Percentiles rank a stretch among this genome's conserved stretches.
Evolutionary conservation across 495 filamentous ascomycete genomes (phyloP).

Genomic region (Hypoxylon fuscum): DNA sequence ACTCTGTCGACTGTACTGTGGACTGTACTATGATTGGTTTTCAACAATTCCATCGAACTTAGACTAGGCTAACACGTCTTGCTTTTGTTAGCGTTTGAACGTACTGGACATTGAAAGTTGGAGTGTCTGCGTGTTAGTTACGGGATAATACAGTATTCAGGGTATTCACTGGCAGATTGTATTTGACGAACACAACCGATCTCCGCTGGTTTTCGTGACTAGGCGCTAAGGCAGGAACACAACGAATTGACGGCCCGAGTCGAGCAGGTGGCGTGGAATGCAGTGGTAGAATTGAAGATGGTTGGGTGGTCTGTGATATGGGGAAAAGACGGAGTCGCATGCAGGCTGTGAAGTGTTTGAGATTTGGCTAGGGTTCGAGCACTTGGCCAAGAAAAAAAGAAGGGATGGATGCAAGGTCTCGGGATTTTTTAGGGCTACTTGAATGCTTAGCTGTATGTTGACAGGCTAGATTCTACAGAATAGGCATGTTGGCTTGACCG

Average conservation of each 20-base stretch:
- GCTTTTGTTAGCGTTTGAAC: constrained; percentile 5
- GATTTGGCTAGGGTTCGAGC: constrained; percentile 34
- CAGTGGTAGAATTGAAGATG: constrained; percentile 27
- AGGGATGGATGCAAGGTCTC: constrained; percentile 20
- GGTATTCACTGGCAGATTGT: constrained; percentile 15
- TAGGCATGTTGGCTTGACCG: constrained; percentile 5
- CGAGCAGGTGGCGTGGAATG: constrained; percentile 33
- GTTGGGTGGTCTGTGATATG: constrained; percentile 33
- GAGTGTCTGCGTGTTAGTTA: too few species aligned
- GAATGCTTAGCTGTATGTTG: too few species aligned
- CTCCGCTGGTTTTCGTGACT: constrained; percentile 19
- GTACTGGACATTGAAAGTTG: too few species aligned
- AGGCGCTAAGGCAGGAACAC: constrained; percentile 42
- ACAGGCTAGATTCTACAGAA: constrained; percentile 12
- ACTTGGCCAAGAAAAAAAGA: constrained; percentile 31
- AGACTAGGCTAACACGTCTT: constrained; percentile 3
- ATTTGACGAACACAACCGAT: not conserved
- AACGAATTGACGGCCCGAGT: constrained; percentile 19
- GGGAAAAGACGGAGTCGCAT: constrained; percentile 39
- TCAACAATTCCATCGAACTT: not conserved
- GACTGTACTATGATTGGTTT: constrained; percentile 16
- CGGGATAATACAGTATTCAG: not conserved
- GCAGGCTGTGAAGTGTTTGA: constrained; percentile 35
- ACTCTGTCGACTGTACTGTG: constrained; percentile 3
- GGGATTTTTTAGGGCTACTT: not conserved